These are phyloP conservation scores for Tephrocybe sp. DNA, from an alignment of 768 basidiomycete genomes.

Conservation along the genomic window DNA sequence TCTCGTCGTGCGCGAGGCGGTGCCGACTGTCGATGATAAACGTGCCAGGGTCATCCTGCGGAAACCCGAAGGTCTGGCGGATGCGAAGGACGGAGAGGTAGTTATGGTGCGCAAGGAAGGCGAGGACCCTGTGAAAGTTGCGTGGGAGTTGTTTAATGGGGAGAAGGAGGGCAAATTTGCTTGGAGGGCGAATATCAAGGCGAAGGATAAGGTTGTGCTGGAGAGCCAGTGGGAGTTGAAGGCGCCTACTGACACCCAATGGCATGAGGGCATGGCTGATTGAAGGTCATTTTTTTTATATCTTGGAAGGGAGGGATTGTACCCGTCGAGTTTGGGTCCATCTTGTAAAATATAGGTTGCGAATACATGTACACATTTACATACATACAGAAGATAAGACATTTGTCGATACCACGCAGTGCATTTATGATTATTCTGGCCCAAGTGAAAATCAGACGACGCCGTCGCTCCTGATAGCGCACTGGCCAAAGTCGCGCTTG, in stretches of 20 bases:
- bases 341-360: no score
- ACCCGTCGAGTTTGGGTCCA: no score
- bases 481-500: constrained; percentile 62
- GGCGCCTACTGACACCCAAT: constrained; percentile 32
- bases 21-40: constrained; percentile 43
- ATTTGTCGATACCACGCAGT: no score
- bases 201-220: constrained; percentile 41
- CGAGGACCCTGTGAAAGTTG: constrained; percentile 34
- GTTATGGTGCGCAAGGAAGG: constrained; percentile 30
- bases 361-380: no score
- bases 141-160: constrained; percentile 37
- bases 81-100: constrained; percentile 39
- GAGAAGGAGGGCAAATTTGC: constrained; percentile 58
- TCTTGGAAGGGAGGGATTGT: no score
- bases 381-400: no score
- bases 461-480: constrained; percentile 66
- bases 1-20: constrained; percentile 46
- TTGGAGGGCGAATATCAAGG: constrained; percentile 48
- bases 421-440: not conserved
- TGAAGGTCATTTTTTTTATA: not conserved
- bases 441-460: no score
- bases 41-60: constrained; percentile 44
- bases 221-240: constrained; percentile 56
- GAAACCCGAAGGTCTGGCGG: constrained; percentile 47
- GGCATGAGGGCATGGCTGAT: constrained; percentile 20